Evolutionary conservation across 371 early-diverging fungal species (phyloP).

Genomic region (Capniomyces stellatus): DNA sequence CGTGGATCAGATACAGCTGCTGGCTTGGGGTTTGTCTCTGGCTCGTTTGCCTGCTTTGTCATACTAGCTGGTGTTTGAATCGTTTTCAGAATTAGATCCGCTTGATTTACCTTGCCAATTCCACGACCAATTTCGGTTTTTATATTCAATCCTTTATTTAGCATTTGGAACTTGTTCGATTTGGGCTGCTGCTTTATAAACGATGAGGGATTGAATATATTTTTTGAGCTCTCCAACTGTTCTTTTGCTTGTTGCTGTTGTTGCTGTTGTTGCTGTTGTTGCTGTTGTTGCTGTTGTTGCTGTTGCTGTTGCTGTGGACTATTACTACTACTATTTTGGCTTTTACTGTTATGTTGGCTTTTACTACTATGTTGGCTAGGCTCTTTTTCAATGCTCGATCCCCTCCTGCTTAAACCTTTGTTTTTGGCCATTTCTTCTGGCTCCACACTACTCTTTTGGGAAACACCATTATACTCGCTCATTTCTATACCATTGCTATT

Average conservation of each 20-base stretch:
- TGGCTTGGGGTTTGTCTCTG: too few relatives aligned
- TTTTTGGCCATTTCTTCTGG: neutral
- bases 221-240: neutral
- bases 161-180: neutral
- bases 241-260: too few relatives aligned
- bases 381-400: neutral
- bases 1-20: too few relatives aligned
- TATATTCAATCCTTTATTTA: neutral
- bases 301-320: neutral
- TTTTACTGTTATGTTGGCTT: neutral
- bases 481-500: too few relatives aligned
- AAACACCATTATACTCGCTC: too few relatives aligned
- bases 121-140: too few relatives aligned
- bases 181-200: neutral
- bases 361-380: neutral
- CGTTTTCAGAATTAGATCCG: too few relatives aligned
- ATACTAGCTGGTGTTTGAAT: too few relatives aligned
- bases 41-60: too few relatives aligned
- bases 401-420: neutral
- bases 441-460: neutral
- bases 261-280: too few relatives aligned
- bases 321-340: neutral
- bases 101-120: too few relatives aligned
- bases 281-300: too few relatives aligned
- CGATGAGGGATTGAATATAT: neutral